These are phyloP conservation scores for Mortierella sp. DNA, from an alignment of 371 early-diverging fungal species.

Conservation along the genomic window DNA sequence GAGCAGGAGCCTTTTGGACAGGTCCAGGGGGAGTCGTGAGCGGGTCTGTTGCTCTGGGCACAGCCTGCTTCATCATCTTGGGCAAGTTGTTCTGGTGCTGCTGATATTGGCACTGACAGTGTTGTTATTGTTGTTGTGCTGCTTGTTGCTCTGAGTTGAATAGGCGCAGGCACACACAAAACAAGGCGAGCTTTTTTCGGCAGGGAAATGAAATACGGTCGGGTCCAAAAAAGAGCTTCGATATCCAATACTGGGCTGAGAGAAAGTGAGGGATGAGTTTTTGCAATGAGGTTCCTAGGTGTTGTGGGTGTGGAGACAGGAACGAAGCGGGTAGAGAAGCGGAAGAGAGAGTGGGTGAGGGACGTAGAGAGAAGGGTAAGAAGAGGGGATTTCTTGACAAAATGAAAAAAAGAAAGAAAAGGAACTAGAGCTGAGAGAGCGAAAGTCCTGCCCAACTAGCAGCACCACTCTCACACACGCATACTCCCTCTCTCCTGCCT, in stretches of 20 bases:
- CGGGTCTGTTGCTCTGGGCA: conserved; percentile 36
- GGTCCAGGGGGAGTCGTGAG: conserved; percentile 31
- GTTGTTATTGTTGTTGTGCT: conserved; percentile 11
- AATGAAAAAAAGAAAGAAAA: background rate
- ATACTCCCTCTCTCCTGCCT: background rate
- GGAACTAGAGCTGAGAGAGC: background rate
- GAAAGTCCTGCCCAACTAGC: background rate
- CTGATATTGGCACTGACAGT: background rate
- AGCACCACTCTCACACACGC: background rate
- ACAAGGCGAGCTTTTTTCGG: background rate
- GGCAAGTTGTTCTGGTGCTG: background rate
- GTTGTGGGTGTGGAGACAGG: background rate
- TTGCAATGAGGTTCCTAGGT: background rate
- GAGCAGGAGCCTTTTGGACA: conserved; percentile 43
- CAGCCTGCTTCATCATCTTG: conserved; percentile 60
- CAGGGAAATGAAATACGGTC: background rate
- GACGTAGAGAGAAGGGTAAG: background rate
- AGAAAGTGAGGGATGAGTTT: background rate
- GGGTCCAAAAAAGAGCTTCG: background rate
- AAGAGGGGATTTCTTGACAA: conserved; percentile 4
- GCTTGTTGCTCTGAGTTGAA: conserved; percentile 4
- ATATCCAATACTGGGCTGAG: background rate
- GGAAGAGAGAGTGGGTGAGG: background rate
- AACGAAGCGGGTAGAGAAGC: background rate
- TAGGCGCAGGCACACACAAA: conserved; percentile 14